Base-by-base conservation (phyloP, 805 yeast species). In the Alloascoidea hylecoeti region DNA sequence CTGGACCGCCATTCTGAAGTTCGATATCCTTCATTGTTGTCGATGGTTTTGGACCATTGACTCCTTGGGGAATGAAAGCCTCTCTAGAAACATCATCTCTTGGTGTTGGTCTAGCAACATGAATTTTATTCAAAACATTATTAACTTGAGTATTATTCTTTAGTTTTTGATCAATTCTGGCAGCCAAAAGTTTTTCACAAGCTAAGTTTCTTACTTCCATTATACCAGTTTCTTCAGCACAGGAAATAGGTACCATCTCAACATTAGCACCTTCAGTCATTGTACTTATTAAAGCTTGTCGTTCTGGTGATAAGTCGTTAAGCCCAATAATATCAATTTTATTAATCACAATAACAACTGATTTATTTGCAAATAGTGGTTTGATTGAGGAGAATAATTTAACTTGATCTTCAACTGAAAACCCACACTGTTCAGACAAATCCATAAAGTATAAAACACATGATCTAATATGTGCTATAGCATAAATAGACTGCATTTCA, bases 401-500 rank as follows among this genome's bases (percentile, higher is more conserved):
- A 48, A 92, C 97, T 68, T 92, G 99, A 40, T 88, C 96, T 65
- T 88, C 96, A 47, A 92, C 76, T 16, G 95, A 77, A 67, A 89
- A 92, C 37, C 99, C 99, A 75, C 99, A 92, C 71, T 89, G 97
- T 68, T 92, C 99, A 23, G 95, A 83, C 49, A 89, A 70, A 69
- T 92, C 99, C 98, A 92, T 92, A 57, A 92, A 92, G 66, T 92
- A 92, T 54, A 92, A 63, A 35, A 92, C 95, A 60, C 96, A 84
- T 18, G 97, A 88, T 58, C 97, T 76, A 60, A 92, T 74, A 63
- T 92, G 98, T 23, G 98, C 98, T 68, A 92, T 86, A 44, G 98
- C 98, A 54, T 92, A 92, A 54, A 92, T 92, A 37, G 95, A 82
- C 67, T 92, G 99, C 98, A 92, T 92, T 68, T 92, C 99, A 60